These are phyloP conservation scores for Ophiocordyceps robertsii DNA, from an alignment of 2,329 filamentous ascomycete species.

Conservation along the genomic window DNA sequence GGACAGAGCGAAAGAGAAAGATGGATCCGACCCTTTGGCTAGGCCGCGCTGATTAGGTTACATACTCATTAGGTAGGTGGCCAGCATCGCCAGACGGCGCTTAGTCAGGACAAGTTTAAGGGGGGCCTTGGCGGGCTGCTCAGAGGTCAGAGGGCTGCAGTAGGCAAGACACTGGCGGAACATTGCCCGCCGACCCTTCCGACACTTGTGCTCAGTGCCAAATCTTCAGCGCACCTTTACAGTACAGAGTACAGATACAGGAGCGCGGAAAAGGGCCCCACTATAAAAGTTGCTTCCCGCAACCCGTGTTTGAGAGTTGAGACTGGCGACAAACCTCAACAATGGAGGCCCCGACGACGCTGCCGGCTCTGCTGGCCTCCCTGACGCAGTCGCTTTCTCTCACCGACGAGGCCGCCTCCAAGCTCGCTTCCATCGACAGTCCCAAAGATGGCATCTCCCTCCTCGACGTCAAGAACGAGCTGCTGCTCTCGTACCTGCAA, in stretches of 20 bases:
- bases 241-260: too few relatives aligned
- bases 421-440: conserved; percentile 49
- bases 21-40: background rate
- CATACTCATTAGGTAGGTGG: too few relatives aligned
- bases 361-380: conserved; percentile 37
- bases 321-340: conserved; percentile 8
- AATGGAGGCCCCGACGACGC: conserved; percentile 35
- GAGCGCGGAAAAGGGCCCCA: background rate
- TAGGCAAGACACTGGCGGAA: background rate
- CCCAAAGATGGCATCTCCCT: conserved; percentile 82
- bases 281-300: background rate
- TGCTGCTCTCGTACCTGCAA: conserved; percentile 92
- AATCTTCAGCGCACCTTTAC: conserved; percentile 5
- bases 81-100: conserved; percentile 4
- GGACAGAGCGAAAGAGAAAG: background rate
- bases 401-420: conserved; percentile 54
- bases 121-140: too few relatives aligned
- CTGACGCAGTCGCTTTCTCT: conserved; percentile 46
- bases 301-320: background rate
- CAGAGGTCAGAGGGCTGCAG: background rate
- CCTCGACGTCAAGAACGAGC: conserved; percentile 89
- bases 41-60: too few relatives aligned
- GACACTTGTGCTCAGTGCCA: background rate
- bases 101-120: conserved; percentile 7
- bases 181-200: conserved; percentile 1